phyloP scores from a whole-genome alignment of 2,329 filamentous ascomycete genomes.

The Drechslerella dactyloides region DNA sequence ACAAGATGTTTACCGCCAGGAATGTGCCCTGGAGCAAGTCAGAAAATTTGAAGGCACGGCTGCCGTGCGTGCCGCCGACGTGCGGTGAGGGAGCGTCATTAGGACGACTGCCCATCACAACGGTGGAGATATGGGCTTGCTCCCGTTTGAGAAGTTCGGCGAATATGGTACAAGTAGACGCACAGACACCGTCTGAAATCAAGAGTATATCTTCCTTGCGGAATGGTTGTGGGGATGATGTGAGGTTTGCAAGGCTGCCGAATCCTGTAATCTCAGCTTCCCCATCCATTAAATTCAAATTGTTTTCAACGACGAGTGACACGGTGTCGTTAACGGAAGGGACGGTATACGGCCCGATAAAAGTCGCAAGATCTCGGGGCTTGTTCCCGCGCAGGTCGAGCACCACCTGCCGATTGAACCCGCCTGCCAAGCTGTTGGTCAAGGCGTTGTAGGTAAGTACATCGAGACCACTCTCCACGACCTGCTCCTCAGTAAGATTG shows the following conservation, averaged over 20 bases:
- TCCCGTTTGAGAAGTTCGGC: conserved; percentile 64
- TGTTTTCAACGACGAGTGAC: conserved; percentile 54
- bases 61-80: conserved; percentile 69
- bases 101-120: conserved; percentile 58
- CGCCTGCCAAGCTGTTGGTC: conserved; percentile 8
- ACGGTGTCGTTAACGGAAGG: conserved; percentile 57
- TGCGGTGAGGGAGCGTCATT: conserved; percentile 55
- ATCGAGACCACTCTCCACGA: neutral
- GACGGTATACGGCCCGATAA: conserved; percentile 58
- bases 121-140: conserved; percentile 62
- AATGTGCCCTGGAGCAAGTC: conserved; percentile 24
- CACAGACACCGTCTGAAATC: conserved; percentile 65
- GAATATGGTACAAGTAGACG: conserved; percentile 69
- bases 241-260: conserved; percentile 47
- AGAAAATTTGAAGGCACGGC: conserved; percentile 55
- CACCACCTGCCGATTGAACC: conserved; percentile 56
- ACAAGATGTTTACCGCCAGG: neutral
- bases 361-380: conserved; percentile 57
- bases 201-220: conserved; percentile 60
- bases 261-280: conserved; percentile 33
- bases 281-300: conserved; percentile 13
- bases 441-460: conserved; percentile 3
- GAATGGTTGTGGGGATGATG: conserved; percentile 56
- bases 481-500: neutral
- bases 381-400: conserved; percentile 55